Evolutionary conservation across 163 green algal genomes (phyloP).

Genomic region (Botryococcus braunii): DNA sequence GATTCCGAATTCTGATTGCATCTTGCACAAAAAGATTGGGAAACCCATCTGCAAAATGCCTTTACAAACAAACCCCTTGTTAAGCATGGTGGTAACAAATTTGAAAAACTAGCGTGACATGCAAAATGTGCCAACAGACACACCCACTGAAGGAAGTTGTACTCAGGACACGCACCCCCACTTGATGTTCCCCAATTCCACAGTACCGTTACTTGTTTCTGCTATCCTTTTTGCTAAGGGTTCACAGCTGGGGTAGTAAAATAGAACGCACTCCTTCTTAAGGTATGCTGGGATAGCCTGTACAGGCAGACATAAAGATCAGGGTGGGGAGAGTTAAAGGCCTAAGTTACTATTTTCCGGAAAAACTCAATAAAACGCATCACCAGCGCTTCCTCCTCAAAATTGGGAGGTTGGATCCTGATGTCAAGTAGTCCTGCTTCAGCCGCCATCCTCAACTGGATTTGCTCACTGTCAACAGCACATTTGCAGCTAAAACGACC

Average conservation of each 20-base stretch:
- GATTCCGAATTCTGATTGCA: constrained; percentile 81
- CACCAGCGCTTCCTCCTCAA: too few relatives aligned
- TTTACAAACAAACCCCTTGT: constrained; percentile 25
- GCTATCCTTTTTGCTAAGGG: constrained; percentile 72
- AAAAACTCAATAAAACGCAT: too few relatives aligned
- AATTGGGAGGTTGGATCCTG: too few relatives aligned
- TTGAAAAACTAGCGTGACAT: not conserved
- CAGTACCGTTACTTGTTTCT: constrained; percentile 40
- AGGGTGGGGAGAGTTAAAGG: too few relatives aligned
- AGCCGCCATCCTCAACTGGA: too few relatives aligned
- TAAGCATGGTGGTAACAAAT: not conserved
- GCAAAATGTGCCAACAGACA: not conserved
- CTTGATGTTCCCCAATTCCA: constrained; percentile 79
- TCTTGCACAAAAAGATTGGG: constrained; percentile 96
- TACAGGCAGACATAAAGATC: constrained; percentile 24
- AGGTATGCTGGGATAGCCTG: constrained; percentile 29
- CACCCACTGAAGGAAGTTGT: not conserved
- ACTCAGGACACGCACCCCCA: constrained; percentile 61
- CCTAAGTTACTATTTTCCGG: too few relatives aligned
- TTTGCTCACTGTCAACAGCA: too few relatives aligned
- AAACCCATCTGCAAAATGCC: constrained; percentile 92
- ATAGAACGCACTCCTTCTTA: constrained; percentile 87
- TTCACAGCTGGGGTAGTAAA: constrained; percentile 81
- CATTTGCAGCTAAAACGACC: too few relatives aligned
- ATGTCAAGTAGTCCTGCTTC: too few relatives aligned